Evolutionary conservation across 305 asterid species (phyloP), one percentile per base, ranked within the genome.

Genomic region (Coffea humblotiana): DNA sequence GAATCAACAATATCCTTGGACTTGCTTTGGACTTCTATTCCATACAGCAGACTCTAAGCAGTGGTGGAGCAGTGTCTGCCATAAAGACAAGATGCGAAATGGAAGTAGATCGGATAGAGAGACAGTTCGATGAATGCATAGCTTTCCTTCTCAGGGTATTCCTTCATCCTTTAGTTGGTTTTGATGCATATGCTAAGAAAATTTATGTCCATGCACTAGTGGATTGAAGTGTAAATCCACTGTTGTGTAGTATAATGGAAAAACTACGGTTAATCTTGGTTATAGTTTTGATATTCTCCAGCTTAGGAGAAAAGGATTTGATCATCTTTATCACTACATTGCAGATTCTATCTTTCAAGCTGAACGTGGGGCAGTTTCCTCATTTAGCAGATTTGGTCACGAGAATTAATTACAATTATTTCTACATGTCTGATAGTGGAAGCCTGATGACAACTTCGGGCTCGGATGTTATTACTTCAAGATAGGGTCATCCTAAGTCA

Each of bases 361-460:
- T 96, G 80, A 94, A 96, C 27, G 98, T 92, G 60, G 98, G 99
- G 64, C 99, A 96, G 88, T 96, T 96, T 75, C 99, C 99, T 54
- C 99, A 96, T 80, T 87, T 94, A 79, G 98, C 97, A 15, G 99
- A 93, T 85, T 88, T 96, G 73, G 98, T 92, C n/a, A 91, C 98
- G 48, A 91, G 97, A 79, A 92, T 92, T 52, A 96, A 96, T 87
- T 92, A 92, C 86, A 96, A 94, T 90, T 87, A 86, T 77, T 96
- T 89, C 92, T 96, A 94, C 83, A 90, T 94, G 99, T 91, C 98
- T 6, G 95, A 92, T 56, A 90, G 84, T n/a, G 98, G 99, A 52
- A 85, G 79, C 78, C 80, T 90, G 88, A 83, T 77, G 54, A 85
- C 89, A 4, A 82, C 93, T 70, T 87, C 94, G 65, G 88, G 88